Evolutionary conservation across 2,329 filamentous ascomycete genomes (phyloP).

Genomic region (Cercospora janseana): DNA sequence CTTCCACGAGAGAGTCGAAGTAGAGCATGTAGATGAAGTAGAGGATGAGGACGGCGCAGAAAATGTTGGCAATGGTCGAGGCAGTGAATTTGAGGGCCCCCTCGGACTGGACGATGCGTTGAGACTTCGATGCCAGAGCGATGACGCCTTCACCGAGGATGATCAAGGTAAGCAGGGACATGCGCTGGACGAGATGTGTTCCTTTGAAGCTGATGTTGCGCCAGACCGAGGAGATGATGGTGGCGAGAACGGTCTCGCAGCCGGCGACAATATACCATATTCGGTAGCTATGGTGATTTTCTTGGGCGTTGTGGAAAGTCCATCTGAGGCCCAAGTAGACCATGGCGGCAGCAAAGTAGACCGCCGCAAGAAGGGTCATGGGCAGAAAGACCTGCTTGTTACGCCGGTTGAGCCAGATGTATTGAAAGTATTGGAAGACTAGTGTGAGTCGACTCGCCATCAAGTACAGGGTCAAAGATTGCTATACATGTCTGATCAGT

Average conservation of each 20-base stretch:
- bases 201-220: constrained; percentile 41
- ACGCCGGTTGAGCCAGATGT: constrained; percentile 37
- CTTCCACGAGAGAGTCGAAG: constrained; percentile 25
- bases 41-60: constrained; percentile 38
- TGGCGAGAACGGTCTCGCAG: constrained; percentile 35
- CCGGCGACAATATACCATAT: constrained; percentile 54
- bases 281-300: constrained; percentile 42
- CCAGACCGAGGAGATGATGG: constrained; percentile 36
- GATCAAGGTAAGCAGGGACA: constrained; percentile 42
- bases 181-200: constrained; percentile 40
- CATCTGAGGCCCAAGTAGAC: constrained; percentile 38
- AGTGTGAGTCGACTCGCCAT: constrained; percentile 41
- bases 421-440: constrained; percentile 41
- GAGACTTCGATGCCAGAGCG: constrained; percentile 37
- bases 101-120: constrained; percentile 36
- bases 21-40: constrained; percentile 33
- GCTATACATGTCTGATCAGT: constrained; percentile 6
- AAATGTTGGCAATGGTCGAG: constrained; percentile 37
- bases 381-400: constrained; percentile 36
- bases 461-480: constrained; percentile 40
- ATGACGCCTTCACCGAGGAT: constrained; percentile 43
- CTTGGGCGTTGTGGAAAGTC: constrained; percentile 26
- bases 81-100: constrained; percentile 22
- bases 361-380: constrained; percentile 37
- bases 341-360: constrained; percentile 38